phyloP scores from a whole-genome alignment of 2,329 filamentous ascomycete species.

The Talaromyces sp. region DNA sequence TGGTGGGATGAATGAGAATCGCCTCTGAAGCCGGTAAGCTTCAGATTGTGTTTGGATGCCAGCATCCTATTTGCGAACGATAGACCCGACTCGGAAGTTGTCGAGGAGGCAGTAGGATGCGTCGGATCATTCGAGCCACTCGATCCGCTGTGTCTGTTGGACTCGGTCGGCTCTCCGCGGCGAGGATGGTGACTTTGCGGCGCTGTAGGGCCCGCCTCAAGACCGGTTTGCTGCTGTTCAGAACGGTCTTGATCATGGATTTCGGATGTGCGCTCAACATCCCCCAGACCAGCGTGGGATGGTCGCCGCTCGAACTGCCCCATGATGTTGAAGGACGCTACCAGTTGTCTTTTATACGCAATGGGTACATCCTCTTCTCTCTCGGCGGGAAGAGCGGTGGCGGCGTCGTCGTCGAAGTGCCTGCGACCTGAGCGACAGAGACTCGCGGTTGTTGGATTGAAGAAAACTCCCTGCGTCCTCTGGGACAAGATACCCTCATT shows the following conservation, averaged over 20 bases:
- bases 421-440: neutral
- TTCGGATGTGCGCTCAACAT: slow-evolving; percentile 19
- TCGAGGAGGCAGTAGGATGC: slow-evolving; percentile 10
- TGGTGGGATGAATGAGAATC: slow-evolving; percentile 18
- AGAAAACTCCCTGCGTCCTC: neutral
- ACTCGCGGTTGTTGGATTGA: neutral
- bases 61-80: slow-evolving; percentile 19
- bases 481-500: slow-evolving; percentile 12
- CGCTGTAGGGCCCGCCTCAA: neutral
- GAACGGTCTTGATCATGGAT: slow-evolving; percentile 2
- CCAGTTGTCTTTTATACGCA: slow-evolving; percentile 8
- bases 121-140: neutral
- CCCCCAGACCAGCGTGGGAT: slow-evolving; percentile 32
- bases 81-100: slow-evolving; percentile 10
- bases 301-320: slow-evolving; percentile 34
- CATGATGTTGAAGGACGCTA: slow-evolving; percentile 22
- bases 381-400: slow-evolving; percentile 4
- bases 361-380: slow-evolving; percentile 16
- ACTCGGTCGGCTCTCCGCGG: slow-evolving; percentile 3
- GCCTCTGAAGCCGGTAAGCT: slow-evolving; percentile 5
- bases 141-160: neutral
- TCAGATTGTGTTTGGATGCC: slow-evolving; percentile 16
- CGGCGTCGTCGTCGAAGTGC: neutral
- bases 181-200: slow-evolving; percentile 5
- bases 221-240: slow-evolving; percentile 18